Conservation (phyloP, 2,329 filamentous ascomycete species). For the Trichoderma cornu-damae region DNA sequence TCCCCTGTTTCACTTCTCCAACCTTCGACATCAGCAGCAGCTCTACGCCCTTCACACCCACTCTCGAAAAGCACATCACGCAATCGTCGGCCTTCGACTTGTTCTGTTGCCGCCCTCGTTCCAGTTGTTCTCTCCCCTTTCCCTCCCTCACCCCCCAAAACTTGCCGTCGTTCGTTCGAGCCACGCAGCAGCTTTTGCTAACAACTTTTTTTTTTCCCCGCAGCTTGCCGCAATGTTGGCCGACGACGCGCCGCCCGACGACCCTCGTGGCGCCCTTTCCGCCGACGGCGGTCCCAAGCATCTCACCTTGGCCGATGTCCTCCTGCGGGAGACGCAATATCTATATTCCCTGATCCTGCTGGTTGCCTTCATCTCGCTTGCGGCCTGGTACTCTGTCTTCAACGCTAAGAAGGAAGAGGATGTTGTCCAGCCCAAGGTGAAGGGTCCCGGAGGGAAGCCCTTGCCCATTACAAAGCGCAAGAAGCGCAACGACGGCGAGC, state of each 20-base stretch:
- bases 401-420: slow-evolving; percentile 47
- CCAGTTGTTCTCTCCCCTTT: neutral
- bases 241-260: slow-evolving; percentile 31
- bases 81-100: neutral
- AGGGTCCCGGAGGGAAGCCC: slow-evolving; percentile 84
- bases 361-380: slow-evolving; percentile 45
- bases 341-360: slow-evolving; percentile 51
- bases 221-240: slow-evolving; percentile 35
- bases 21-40: neutral
- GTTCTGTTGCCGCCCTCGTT: neutral
- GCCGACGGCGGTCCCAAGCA: slow-evolving; percentile 21
- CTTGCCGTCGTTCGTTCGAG: neutral
- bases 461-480: slow-evolving; percentile 63
- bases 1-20: neutral
- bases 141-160: neutral
- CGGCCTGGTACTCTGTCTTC: slow-evolving; percentile 50
- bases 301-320: slow-evolving; percentile 35
- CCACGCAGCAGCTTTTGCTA: slow-evolving; percentile 8
- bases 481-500: slow-evolving; percentile 44
- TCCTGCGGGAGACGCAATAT: slow-evolving; percentile 46
- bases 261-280: slow-evolving; percentile 23
- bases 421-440: slow-evolving; percentile 45
- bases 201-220: neutral
- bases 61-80: neutral
- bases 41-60: neutral